Evolutionary conservation across 179 eudicot species (phyloP).

Genomic region (Gypsophila paniculata): DNA sequence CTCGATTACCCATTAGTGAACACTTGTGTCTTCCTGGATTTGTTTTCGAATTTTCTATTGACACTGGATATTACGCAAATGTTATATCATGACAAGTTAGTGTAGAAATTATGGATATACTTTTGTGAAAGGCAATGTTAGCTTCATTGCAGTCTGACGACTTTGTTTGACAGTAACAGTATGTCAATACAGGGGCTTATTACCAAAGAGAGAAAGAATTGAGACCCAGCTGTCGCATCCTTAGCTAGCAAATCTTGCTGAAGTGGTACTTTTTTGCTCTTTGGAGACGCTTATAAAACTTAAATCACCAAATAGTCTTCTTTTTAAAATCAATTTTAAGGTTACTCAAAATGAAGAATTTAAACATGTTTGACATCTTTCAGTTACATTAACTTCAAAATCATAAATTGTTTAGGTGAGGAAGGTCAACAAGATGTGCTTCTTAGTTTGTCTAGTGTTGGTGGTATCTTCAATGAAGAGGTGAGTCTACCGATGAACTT

Average conservation of each 20-base stretch:
- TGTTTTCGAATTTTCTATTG: background rate
- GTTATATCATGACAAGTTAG: background rate
- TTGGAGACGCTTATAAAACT: background rate
- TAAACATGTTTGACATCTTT: background rate
- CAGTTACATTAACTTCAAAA: slow-evolving; percentile 5
- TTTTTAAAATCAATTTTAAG: slow-evolving; percentile 5
- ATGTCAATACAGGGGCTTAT: slow-evolving; percentile 70
- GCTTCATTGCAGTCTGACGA: background rate
- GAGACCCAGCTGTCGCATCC: slow-evolving; percentile 81
- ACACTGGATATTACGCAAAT: slow-evolving; percentile 1
- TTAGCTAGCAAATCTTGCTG: slow-evolving; percentile 83
- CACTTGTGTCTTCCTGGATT: background rate
- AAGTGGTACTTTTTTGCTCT: slow-evolving; percentile 60
- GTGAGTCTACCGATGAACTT: slow-evolving; percentile 33
- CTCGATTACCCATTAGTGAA: background rate
- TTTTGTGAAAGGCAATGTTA: background rate
- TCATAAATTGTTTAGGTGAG: slow-evolving; percentile 51
- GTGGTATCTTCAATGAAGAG: slow-evolving; percentile 89
- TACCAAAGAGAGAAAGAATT: slow-evolving; percentile 62
- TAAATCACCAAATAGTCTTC: background rate
- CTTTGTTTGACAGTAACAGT: slow-evolving; percentile 4
- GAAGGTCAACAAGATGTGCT: slow-evolving; percentile 96
- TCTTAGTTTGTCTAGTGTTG: slow-evolving; percentile 97
- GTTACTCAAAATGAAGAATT: slow-evolving; percentile 7
- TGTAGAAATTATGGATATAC: too few relatives aligned